Evolutionary conservation across 2,329 filamentous ascomycete genomes (phyloP).

Genomic region (Stachybotrys chlorohalonatus): DNA sequence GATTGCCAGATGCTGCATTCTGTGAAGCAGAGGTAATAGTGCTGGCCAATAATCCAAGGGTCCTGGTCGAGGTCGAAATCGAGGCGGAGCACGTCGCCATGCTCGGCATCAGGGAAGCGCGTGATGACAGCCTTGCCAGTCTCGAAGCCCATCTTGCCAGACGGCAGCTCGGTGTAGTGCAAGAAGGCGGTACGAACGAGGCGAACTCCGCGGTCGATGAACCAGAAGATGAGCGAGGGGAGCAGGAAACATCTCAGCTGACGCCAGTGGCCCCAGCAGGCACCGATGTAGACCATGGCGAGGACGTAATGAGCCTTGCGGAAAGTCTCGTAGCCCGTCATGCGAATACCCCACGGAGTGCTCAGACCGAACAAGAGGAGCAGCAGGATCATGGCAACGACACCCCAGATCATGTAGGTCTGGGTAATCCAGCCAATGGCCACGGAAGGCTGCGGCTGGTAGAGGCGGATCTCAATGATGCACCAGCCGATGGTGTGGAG

Average conservation of each 20-base stretch:
- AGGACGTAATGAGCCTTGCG: constrained; percentile 65
- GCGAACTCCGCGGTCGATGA: constrained; percentile 52
- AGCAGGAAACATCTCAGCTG: constrained; percentile 60
- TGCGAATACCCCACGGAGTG: constrained; percentile 44
- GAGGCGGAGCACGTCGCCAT: constrained; percentile 55
- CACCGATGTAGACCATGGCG: constrained; percentile 65
- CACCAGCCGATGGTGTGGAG: constrained; percentile 67
- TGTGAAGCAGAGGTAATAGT: constrained; percentile 63
- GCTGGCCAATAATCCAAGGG: constrained; percentile 58
- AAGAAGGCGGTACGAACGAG: constrained; percentile 48
- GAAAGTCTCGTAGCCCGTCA: constrained; percentile 71
- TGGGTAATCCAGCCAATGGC: constrained; percentile 50
- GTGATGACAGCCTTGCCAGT: constrained; percentile 34
- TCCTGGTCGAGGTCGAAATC: constrained; percentile 55
- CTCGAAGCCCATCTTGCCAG: constrained; percentile 42
- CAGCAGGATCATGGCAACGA: constrained; percentile 58
- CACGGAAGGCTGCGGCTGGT: constrained; percentile 60
- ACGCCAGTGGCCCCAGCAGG: constrained; percentile 68
- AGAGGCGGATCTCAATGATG: constrained; percentile 55
- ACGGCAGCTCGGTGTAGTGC: constrained; percentile 44
- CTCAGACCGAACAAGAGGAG: constrained; percentile 53
- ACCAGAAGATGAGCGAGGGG: constrained; percentile 55
- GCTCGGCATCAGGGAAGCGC: constrained; percentile 43
- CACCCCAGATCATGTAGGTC: constrained; percentile 64
- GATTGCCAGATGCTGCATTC: constrained; percentile 62